A percentile compares a stretch with the other conserved stretches of the same genome.
Evolutionary conservation across 2,329 filamentous ascomycete species (phyloP).

Genomic region (Aspergillus costaricaensis): DNA sequence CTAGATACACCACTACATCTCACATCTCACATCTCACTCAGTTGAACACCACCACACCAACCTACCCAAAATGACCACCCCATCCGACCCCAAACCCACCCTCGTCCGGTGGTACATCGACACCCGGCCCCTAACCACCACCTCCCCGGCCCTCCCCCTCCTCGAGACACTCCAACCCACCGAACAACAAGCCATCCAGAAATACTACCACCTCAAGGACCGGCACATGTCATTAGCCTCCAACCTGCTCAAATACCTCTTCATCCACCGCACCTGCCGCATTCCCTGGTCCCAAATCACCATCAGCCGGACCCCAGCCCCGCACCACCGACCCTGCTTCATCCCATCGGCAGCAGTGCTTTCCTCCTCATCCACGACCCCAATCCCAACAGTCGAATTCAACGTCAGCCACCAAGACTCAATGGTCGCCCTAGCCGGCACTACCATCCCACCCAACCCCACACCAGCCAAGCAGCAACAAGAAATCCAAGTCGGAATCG

Average conservation of each 20-base stretch:
- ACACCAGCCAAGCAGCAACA: constrained; percentile 12
- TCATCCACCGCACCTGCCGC: constrained; percentile 56
- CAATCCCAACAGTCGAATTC: constrained; percentile 55
- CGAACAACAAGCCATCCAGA: constrained; percentile 53
- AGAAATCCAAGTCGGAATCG: constrained; percentile 55
- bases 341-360: constrained; percentile 37
- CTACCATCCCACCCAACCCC: constrained; percentile 26
- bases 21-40: not conserved
- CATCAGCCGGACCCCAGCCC: constrained; percentile 54
- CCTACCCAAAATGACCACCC: not conserved
- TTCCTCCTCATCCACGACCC: constrained; percentile 13
- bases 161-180: constrained; percentile 43
- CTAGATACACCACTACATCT: not conserved
- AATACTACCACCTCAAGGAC: constrained; percentile 57
- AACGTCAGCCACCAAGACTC: constrained; percentile 67
- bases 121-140: constrained; percentile 37
- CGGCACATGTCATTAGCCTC: constrained; percentile 63
- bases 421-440: constrained; percentile 61
- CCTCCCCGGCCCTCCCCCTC: constrained; percentile 38
- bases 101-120: constrained; percentile 50
- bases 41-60: not conserved
- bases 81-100: not conserved
- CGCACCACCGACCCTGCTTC: constrained; percentile 56
- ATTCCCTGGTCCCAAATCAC: constrained; percentile 60
- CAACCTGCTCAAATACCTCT: constrained; percentile 62